Conservation (phyloP, 2,329 filamentous ascomycete species). For the Cladosporium halotolerans region DNA sequence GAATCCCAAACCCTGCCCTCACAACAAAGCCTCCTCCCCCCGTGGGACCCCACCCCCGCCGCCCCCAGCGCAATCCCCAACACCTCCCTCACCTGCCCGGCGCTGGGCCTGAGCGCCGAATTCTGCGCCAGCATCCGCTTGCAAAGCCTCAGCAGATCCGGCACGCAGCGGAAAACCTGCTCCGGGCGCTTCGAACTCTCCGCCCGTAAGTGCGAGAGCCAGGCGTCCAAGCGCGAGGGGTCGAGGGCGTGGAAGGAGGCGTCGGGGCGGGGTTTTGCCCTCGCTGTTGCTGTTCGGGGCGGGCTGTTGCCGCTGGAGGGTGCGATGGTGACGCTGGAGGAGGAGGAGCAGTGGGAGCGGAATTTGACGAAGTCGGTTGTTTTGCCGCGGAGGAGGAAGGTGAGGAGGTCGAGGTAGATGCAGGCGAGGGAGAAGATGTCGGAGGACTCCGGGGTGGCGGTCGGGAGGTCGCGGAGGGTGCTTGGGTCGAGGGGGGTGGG, state of each 20-base stretch:
- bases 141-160: constrained; percentile 36
- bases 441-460: constrained; percentile 37
- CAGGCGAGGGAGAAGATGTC: constrained; percentile 70
- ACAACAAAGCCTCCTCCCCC: constrained; percentile 26
- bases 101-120: constrained; percentile 36
- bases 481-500: constrained; percentile 36
- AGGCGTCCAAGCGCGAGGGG: constrained; percentile 59
- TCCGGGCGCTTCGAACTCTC: constrained; percentile 22
- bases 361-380: constrained; percentile 60
- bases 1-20: constrained; percentile 12
- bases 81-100: constrained; percentile 36
- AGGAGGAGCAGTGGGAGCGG: constrained; percentile 36
- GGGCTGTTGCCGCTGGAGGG: constrained; percentile 1
- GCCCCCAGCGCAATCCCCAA: constrained; percentile 24
- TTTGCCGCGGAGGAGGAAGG: constrained; percentile 62
- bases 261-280: constrained; percentile 39
- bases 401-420: constrained; percentile 65
- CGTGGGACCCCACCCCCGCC: constrained; percentile 15
- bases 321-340: not conserved
- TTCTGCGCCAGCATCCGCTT: constrained; percentile 38
- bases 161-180: constrained; percentile 35
- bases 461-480: constrained; percentile 37
- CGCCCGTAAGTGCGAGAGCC: constrained; percentile 51
- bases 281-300: not conserved
- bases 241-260: constrained; percentile 64